Percentiles rank a stretch among this genome's conserved stretches.
phyloP scores from a whole-genome alignment of 306 rosid species.

The Arachis hypogaea region DNA sequence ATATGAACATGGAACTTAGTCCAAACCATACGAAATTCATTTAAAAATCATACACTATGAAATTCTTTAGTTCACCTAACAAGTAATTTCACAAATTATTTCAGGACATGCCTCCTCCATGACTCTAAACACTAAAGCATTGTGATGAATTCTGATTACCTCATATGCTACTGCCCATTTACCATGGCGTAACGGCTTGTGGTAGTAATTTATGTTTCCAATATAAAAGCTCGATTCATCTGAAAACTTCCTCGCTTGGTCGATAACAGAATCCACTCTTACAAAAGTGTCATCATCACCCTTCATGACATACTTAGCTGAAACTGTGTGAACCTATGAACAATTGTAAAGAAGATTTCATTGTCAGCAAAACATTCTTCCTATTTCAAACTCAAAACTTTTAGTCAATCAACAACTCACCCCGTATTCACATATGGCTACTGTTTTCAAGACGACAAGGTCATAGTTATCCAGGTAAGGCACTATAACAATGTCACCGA shows the following conservation, averaged over 20 bases:
- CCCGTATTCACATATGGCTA: constrained; percentile 92
- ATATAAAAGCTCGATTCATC: constrained; percentile 62
- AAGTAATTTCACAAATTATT: background rate
- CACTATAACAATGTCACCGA: constrained; percentile 86
- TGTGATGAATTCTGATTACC: constrained; percentile 47
- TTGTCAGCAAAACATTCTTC: background rate
- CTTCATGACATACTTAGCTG: constrained; percentile 86
- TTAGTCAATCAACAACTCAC: constrained; percentile 53
- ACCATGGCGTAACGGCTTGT: constrained; percentile 80
- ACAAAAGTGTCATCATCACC: constrained; percentile 95
- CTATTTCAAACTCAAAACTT: background rate
- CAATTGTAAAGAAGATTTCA: constrained; percentile 16
- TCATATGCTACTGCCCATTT: constrained; percentile 94
- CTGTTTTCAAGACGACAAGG: constrained; percentile 89
- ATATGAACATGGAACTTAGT: background rate
- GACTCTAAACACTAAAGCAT: background rate
- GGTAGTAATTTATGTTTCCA: constrained; percentile 84
- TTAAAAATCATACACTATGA: background rate
- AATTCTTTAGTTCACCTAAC: background rate
- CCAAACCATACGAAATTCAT: background rate
- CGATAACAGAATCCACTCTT: constrained; percentile 66
- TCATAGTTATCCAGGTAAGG: constrained; percentile 92
- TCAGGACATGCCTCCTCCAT: background rate
- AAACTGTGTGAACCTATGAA: constrained; percentile 61
- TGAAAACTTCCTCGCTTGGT: constrained; percentile 63